Conservation (phyloP, 2,329 filamentous ascomycete genomes). For the Diaporthe sp. region DNA sequence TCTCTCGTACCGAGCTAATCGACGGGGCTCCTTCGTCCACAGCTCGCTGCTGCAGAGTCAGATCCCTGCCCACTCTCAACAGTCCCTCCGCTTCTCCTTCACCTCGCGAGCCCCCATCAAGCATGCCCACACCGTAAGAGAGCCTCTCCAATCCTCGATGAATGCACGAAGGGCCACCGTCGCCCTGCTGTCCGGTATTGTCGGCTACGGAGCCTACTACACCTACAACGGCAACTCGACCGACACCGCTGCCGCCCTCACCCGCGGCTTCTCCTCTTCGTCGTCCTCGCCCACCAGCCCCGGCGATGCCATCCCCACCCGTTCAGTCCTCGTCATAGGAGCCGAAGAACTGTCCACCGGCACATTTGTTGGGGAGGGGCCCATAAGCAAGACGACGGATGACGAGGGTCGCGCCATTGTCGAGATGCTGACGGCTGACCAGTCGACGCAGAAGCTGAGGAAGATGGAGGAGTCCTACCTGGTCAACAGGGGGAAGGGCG, state of each 20-base stretch:
- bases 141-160: slow-evolving; percentile 78
- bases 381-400: slow-evolving; percentile 89
- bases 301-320: slow-evolving; percentile 61
- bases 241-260: slow-evolving; percentile 51
- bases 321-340: slow-evolving; percentile 86
- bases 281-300: slow-evolving; percentile 50
- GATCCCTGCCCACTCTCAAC: slow-evolving; percentile 39
- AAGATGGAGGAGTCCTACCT: slow-evolving; percentile 92
- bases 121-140: slow-evolving; percentile 52
- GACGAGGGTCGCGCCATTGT: slow-evolving; percentile 87
- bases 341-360: slow-evolving; percentile 92
- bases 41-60: slow-evolving; percentile 41
- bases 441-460: slow-evolving; percentile 90
- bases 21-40: slow-evolving; percentile 54
- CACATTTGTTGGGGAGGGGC: slow-evolving; percentile 85
- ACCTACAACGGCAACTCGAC: slow-evolving; percentile 67
- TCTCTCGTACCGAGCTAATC: slow-evolving; percentile 59
- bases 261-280: slow-evolving; percentile 53
- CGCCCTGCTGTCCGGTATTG: slow-evolving; percentile 77
- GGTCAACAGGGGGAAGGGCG: slow-evolving; percentile 89
- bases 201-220: slow-evolving; percentile 84
- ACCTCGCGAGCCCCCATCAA: slow-evolving; percentile 49
- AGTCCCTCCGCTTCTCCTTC: slow-evolving; percentile 42
- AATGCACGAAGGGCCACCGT: slow-evolving; percentile 77
- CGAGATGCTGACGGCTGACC: slow-evolving; percentile 96